Evolutionary conservation across 495 filamentous ascomycete species (phyloP), one percentile per base, ranked within the genome.

Genomic region (Echria macrotheca): DNA sequence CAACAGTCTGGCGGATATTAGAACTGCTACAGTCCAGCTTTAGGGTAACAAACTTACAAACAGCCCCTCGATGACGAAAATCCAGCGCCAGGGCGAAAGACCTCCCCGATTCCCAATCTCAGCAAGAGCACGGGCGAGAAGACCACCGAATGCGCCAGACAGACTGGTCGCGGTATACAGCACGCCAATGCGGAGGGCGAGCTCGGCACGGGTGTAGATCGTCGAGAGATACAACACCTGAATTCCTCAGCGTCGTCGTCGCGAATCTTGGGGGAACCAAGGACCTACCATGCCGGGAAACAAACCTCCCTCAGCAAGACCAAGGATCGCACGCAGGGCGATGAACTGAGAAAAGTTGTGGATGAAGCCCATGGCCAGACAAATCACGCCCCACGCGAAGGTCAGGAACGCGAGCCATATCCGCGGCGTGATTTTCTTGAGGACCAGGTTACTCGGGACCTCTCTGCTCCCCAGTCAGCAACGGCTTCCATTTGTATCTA

Each of bases 371-470:
- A 91, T 86, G 40, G 71, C 78, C 40, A 84, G 85, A 18, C 63
- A 71, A 22, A 71, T 62, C 21, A 75, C 19, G 5, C 77, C 79
- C 80, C 79, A 84, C 11, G 67, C 56, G 24, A 79, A 58, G 49
- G 76, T 75, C 35, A 81, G 65, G 31, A 70, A 66, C 12, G 80
- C 73, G 38, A 82, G 58, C 78, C 78, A 82, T 35, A 80, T 57
- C 17, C 65, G 78, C 4, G 86, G 86, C 0, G 74, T 70, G 11
- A 87, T 59, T 38, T 73, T 74, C 65, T 96, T 96, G 33, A 96
- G 77, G 19, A 95, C 69, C 32, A 96, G 58, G 59, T 96, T 96
- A 31, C 86, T 91, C 35, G 88, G 66, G 0, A 89, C 83, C 69
- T 95, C 90, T n/a, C n/a, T n/a, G n/a, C n/a, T n/a, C n/a, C n/a